Percentiles rank a stretch among this genome's conserved stretches.
These are phyloP conservation scores for Quercus phellos DNA, from an alignment of 331 rosid genomes.

Conservation along the genomic window DNA sequence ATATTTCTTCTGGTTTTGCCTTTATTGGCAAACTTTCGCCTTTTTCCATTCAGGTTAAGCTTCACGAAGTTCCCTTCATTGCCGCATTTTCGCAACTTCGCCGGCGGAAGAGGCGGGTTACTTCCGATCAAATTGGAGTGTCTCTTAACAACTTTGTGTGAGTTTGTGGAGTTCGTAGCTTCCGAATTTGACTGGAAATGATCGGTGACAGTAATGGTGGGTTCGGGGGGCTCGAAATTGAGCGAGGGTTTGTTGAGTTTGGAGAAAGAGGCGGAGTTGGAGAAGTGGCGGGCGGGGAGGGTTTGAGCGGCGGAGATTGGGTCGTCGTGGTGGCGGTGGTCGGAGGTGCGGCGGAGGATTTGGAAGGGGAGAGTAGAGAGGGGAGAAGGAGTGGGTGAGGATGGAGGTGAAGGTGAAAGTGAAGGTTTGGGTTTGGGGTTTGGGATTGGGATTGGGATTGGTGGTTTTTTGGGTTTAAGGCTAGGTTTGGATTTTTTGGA, in stretches of 20 bases:
- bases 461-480: slow-evolving; percentile 29
- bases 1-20: slow-evolving; percentile 30
- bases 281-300: slow-evolving; percentile 61
- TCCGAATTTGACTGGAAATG: slow-evolving; percentile 15
- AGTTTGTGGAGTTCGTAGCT: not conserved
- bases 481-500: slow-evolving; percentile 26
- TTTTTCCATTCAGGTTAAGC: slow-evolving; percentile 52
- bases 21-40: slow-evolving; percentile 50
- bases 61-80: slow-evolving; percentile 77
- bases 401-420: not conserved
- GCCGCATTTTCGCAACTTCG: slow-evolving; percentile 40
- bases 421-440: not conserved
- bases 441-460: slow-evolving; percentile 12
- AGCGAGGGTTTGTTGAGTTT: slow-evolving; percentile 44
- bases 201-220: not conserved
- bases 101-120: slow-evolving; percentile 37
- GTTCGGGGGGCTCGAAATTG: slow-evolving; percentile 11
- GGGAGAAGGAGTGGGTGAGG: slow-evolving; percentile 24
- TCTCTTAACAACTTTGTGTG: slow-evolving; percentile 24
- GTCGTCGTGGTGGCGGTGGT: not conserved
- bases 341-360: slow-evolving; percentile 58
- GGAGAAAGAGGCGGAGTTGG: slow-evolving; percentile 56
- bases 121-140: slow-evolving; percentile 61
- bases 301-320: slow-evolving; percentile 38
- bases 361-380: slow-evolving; percentile 52